Percentiles rank a stretch among this genome's conserved stretches.
phyloP scores from a whole-genome alignment of 1,284 basidiomycete species.

The Ceratobasidium theobromae region DNA sequence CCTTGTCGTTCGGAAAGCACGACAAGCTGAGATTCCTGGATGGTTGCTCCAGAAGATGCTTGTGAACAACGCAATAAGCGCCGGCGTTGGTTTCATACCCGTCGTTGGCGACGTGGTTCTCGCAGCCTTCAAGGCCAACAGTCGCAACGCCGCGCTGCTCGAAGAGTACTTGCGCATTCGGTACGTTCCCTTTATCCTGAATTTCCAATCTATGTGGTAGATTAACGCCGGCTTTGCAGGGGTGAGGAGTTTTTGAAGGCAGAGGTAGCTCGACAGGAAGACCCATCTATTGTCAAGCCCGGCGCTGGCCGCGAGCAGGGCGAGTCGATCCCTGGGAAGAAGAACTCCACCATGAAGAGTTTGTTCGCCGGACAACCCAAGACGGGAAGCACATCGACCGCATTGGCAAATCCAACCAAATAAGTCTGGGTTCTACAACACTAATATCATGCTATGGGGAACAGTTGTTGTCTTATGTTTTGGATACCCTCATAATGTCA shows the following conservation, averaged over 20 bases:
- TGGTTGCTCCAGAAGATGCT: slow-evolving; percentile 76
- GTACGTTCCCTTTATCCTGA: not conserved
- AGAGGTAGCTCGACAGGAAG: slow-evolving; percentile 37
- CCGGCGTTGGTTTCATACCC: slow-evolving; percentile 74
- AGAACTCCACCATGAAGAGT: slow-evolving; percentile 14
- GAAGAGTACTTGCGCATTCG: slow-evolving; percentile 71
- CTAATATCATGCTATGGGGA: not conserved
- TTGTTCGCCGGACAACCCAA: slow-evolving; percentile 10
- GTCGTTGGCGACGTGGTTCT: slow-evolving; percentile 76
- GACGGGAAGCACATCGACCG: not conserved
- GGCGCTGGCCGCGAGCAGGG: slow-evolving; percentile 50
- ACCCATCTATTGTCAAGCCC: slow-evolving; percentile 53
- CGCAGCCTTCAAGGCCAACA: slow-evolving; percentile 84
- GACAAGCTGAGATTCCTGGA: slow-evolving; percentile 68
- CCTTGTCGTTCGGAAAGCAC: slow-evolving; percentile 76
- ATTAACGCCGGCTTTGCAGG: not conserved
- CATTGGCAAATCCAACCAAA: not conserved
- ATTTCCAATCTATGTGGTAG: not conserved
- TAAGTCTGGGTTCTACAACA: not conserved
- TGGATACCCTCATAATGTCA: not conserved
- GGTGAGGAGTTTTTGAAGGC: slow-evolving; percentile 63
- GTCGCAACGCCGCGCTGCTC: slow-evolving; percentile 75
- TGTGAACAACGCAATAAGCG: slow-evolving; percentile 74
- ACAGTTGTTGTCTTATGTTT: not conserved
- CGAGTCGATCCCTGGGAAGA: slow-evolving; percentile 38